phyloP scores from a whole-genome alignment of 1,284 basidiomycete genomes.

The Garcileccinum viscosum region DNA sequence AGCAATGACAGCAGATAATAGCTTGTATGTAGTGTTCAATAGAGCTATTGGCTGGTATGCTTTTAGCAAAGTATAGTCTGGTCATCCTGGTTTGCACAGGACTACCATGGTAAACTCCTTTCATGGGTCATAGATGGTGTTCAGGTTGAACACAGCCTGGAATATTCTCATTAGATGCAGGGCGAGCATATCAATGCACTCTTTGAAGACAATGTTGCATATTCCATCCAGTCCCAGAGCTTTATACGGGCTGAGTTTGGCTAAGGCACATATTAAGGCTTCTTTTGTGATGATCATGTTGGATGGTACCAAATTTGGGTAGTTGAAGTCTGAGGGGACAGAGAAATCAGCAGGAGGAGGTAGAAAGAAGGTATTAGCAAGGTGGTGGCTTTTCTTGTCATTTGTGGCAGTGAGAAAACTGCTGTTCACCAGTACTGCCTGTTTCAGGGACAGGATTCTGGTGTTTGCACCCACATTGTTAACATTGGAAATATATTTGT shows the following conservation, averaged over 20 bases:
- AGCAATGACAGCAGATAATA: background rate
- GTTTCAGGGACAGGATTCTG: too few relatives aligned
- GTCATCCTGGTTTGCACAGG: background rate
- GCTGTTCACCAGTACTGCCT: too few relatives aligned
- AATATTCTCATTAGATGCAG: background rate
- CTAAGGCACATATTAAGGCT: background rate
- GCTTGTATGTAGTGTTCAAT: background rate
- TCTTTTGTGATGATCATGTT: background rate
- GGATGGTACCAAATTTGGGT: background rate
- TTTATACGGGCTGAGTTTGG: background rate
- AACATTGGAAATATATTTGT: too few relatives aligned
- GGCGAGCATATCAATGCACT: background rate
- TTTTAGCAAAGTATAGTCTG: background rate
- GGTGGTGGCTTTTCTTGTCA: too few relatives aligned
- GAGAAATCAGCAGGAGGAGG: too few relatives aligned
- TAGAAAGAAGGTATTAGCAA: too few relatives aligned
- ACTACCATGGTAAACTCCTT: background rate
- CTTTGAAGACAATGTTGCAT: background rate
- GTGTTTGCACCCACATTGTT: too few relatives aligned
- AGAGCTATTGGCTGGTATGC: background rate
- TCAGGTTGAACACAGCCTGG: conserved; percentile 35
- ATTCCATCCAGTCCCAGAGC: background rate
- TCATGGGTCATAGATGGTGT: background rate
- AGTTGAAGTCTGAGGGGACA: too few relatives aligned
- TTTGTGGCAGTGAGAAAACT: too few relatives aligned